phyloP scores from a whole-genome alignment of 2,329 filamentous ascomycete genomes.

The Bisporella sp. region DNA sequence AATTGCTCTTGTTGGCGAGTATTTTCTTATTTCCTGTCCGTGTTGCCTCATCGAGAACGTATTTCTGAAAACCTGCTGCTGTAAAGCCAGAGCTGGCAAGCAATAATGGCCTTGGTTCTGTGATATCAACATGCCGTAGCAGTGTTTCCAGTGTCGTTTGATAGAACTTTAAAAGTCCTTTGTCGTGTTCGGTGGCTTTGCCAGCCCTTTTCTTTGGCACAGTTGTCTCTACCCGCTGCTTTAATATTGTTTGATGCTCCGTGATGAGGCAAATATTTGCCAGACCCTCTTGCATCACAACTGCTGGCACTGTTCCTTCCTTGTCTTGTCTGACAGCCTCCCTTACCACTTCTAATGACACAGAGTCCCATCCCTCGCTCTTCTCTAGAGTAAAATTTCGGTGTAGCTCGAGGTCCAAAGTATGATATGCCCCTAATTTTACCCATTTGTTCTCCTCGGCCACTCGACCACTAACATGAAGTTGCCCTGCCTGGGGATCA shows the following conservation, averaged over 20 bases:
- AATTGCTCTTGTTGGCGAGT: conserved; percentile 52
- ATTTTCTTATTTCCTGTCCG: conserved; percentile 62
- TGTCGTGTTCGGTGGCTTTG: conserved; percentile 54
- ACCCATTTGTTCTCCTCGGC: conserved; percentile 60
- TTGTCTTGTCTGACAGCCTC: conserved; percentile 75
- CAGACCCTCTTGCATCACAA: conserved; percentile 87
- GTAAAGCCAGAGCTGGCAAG: conserved; percentile 87
- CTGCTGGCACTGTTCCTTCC: conserved; percentile 76
- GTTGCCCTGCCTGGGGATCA: conserved; percentile 58
- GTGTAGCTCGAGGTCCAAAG: conserved; percentile 78
- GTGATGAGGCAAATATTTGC: conserved; percentile 81
- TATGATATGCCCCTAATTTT: conserved; percentile 61
- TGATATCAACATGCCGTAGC: conserved; percentile 70
- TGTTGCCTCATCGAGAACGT: conserved; percentile 57
- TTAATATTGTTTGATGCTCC: conserved; percentile 69
- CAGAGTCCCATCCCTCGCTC: conserved; percentile 79
- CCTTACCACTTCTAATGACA: conserved; percentile 69
- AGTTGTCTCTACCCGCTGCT: conserved; percentile 59
- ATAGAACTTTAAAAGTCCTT: conserved; percentile 72
- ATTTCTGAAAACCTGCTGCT: conserved; percentile 72
- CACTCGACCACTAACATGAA: conserved; percentile 62
- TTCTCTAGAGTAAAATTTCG: conserved; percentile 87
- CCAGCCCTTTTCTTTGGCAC: conserved; percentile 63
- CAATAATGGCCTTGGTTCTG: conserved; percentile 62
- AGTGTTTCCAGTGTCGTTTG: conserved; percentile 69